Percentiles rank a stretch among this genome's conserved stretches.
These are phyloP conservation scores for Eimeria falciformis DNA, from an alignment of 169 alveolate species.

Conservation along the genomic window DNA sequence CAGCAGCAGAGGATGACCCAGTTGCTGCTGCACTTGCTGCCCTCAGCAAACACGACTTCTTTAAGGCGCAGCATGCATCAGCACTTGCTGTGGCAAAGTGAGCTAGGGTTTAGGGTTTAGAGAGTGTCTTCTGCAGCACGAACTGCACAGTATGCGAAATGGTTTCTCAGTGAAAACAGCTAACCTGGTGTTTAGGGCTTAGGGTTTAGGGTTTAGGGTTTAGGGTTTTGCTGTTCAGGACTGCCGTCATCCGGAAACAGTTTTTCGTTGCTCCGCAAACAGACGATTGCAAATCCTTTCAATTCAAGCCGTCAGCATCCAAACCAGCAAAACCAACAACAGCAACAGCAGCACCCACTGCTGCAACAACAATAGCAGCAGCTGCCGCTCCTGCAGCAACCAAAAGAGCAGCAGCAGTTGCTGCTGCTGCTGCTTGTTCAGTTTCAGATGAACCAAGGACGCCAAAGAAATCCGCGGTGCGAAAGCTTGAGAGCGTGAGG, in stretches of 20 bases:
- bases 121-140: background rate
- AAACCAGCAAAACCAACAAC: background rate
- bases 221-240: background rate
- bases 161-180: background rate
- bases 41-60: slow-evolving; percentile 1
- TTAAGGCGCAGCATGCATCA: background rate
- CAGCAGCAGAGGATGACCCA: background rate
- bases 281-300: background rate
- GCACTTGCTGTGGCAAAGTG: background rate
- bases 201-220: background rate
- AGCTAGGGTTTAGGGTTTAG: background rate
- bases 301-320: background rate
- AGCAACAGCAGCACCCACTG: background rate
- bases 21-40: background rate
- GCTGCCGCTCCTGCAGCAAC: background rate
- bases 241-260: background rate
- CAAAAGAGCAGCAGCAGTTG: background rate
- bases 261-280: background rate
- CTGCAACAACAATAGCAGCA: background rate
- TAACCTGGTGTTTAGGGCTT: background rate
- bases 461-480: background rate
- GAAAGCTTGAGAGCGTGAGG: background rate
- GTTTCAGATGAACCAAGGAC: background rate
- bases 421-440: slow-evolving; percentile 19
- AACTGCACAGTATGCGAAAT: background rate